Evolutionary conservation across 208 protist species (phyloP).

Genomic region (Novymonas esmeraldas): DNA sequence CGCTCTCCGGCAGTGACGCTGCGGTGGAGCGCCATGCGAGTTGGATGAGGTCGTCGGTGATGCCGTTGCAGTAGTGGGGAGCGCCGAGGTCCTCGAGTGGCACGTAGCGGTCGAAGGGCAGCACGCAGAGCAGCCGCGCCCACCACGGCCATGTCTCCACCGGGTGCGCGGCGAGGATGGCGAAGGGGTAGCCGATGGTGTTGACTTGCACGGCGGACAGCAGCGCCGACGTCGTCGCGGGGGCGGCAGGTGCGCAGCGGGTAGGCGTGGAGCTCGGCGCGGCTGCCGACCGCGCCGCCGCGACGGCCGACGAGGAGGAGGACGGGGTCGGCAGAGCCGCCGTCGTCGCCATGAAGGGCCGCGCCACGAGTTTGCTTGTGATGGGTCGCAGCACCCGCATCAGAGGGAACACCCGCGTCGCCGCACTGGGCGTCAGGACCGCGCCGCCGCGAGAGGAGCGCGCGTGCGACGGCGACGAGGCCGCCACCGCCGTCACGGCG

Average conservation of each 20-base stretch:
- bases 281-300: not conserved
- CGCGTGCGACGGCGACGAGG: not conserved
- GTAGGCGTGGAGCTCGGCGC: not conserved
- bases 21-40: constrained; percentile 12
- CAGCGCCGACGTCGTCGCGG: not conserved
- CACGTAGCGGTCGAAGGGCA: constrained; percentile 23
- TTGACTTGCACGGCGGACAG: constrained; percentile 8
- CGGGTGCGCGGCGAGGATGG: constrained; percentile 24
- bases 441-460: not conserved
- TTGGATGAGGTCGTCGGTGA: not conserved
- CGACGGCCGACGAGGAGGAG: no score
- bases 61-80: not conserved
- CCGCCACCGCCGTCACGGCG: not conserved
- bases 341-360: not conserved
- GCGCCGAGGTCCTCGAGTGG: constrained; percentile 5
- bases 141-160: constrained; percentile 30
- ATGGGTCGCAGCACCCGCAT: constrained; percentile 27
- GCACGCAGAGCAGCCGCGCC: constrained; percentile 26
- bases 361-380: constrained; percentile 8
- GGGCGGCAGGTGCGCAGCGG: no score
- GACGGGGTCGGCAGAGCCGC: no score
- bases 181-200: constrained; percentile 30
- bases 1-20: not conserved
- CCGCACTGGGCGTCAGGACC: constrained; percentile 19
- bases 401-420: constrained; percentile 28